Base-by-base conservation (phyloP, 23 red algal genomes). In the Gracilaria domingensis region DNA sequence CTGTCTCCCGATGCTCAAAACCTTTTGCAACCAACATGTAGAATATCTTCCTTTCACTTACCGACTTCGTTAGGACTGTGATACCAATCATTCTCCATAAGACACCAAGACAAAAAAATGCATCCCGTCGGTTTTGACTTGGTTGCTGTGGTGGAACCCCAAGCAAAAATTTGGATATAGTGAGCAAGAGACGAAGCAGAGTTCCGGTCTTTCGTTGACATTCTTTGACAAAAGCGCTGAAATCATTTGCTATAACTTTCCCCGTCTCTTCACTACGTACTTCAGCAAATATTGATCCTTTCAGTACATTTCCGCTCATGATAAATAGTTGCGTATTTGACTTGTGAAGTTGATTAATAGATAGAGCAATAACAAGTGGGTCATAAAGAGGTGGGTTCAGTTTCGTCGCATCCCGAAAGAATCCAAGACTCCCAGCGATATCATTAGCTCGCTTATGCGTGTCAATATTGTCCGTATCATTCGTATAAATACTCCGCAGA, bases 71-170 rank as follows among this genome's bases (percentile, higher is more conserved):
- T 26, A 92, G 69, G 59, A 92, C 44, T 25, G 66, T 71, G 32
- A 32, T 66, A 30, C 80, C 45, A 25, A 76, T 49, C 69, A 84
- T 92, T 37, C 64, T 64, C 79, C 89, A 92, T 18, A 83, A 20
- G 20, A 84, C 66, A 32, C 89, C 89, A 62, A 90, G 55, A 50
- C 79, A 92, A 59, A 92, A 84, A 51, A 84, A 84, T 16, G 57
- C 89, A 35, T 92, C 89, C 7, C 39, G 80, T 28, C 89, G 78
- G 89, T 75, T 73, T 53, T 84, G 80, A 57, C 35, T 24, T 12
- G 78, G 69, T 73, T 92, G 60, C 24, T 42, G 69, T 12, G 13
- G 55, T 54, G 71, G 80, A 39, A 47, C 58, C 13, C 67, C 66
- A 18, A 77, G 20, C 32, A 83, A 53, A 38, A 60, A 57, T 1